phyloP scores from a whole-genome alignment of 176 grass and related monocot genomes.

The Elymus sibiricus region DNA sequence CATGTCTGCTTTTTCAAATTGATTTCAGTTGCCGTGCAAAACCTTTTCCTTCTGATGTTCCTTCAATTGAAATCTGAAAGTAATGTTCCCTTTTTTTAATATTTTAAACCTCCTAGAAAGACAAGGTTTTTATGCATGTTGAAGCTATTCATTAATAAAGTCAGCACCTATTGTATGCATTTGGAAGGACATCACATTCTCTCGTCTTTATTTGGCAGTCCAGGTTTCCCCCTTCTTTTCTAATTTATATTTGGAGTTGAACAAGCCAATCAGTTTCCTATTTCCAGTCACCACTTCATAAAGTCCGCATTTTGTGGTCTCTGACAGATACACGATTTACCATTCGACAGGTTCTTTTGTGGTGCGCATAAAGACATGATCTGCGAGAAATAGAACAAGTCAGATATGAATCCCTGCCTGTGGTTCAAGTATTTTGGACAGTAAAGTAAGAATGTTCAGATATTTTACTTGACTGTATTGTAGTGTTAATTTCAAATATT shows the following conservation, averaged over 20 bases:
- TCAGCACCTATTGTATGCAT: not conserved
- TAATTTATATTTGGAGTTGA: not conserved
- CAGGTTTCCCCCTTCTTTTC: not conserved
- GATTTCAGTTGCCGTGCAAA: not conserved
- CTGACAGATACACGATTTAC: constrained; percentile 19
- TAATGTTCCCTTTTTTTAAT: not conserved
- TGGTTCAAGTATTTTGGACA: constrained; percentile 4
- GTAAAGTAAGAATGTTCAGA: not conserved
- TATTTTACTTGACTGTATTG: not conserved
- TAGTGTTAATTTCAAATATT: not conserved
- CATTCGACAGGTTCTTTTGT: constrained; percentile 59
- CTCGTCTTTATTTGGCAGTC: not conserved
- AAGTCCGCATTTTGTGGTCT: not conserved
- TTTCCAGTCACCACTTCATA: not conserved
- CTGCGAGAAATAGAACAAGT: constrained; percentile 3
- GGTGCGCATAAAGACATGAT: constrained; percentile 69
- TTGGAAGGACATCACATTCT: not conserved
- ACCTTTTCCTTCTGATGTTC: not conserved
- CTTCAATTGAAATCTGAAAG: not conserved
- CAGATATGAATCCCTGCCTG: not conserved
- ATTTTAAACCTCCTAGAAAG: not conserved
- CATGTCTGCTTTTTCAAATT: not conserved
- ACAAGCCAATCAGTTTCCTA: not conserved
- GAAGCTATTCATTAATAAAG: not conserved
- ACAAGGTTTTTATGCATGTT: not conserved